These are phyloP conservation scores for Rhizopogon salebrosus DNA, from an alignment of 768 basidiomycete species.

Conservation along the genomic window DNA sequence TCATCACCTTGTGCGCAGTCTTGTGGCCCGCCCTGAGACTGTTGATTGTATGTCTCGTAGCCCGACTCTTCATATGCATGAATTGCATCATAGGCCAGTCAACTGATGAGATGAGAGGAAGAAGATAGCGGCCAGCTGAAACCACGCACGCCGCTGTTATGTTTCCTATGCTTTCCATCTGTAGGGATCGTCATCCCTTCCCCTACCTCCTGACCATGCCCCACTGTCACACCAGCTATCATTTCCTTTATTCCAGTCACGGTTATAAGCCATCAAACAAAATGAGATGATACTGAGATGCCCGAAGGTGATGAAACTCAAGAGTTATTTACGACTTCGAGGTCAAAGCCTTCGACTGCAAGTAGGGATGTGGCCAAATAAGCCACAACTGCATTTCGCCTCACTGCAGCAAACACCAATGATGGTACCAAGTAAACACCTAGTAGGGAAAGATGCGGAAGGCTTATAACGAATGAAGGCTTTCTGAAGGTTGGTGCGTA, in stretches of 20 bases:
- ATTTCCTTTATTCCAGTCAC: conserved; percentile 84
- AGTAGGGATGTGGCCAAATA: no score
- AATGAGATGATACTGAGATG: conserved; percentile 2
- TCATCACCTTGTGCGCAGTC: conserved; percentile 45
- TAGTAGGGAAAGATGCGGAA: conserved; percentile 6
- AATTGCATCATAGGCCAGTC: conserved; percentile 42
- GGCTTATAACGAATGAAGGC: conserved; percentile 32
- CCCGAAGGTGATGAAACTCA: conserved; percentile 15
- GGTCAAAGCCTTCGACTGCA: no score
- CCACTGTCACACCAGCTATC: conserved; percentile 46
- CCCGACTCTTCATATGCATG: conserved; percentile 45
- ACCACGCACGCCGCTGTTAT: conserved; percentile 63
- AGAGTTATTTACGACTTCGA: no score
- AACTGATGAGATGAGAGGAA: conserved; percentile 6
- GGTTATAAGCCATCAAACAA: conserved; percentile 61
- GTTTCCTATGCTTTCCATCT: conserved; percentile 76
- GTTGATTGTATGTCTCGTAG: conserved; percentile 29
- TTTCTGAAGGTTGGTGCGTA: conserved; percentile 46
- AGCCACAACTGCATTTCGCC: no score
- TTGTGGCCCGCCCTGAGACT: conserved; percentile 23
- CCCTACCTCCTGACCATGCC: conserved; percentile 43
- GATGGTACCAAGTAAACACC: conserved; percentile 60
- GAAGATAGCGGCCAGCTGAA: neutral
- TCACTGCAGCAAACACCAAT: no score
- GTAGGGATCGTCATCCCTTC: conserved; percentile 65